A percentile compares a stretch with the other conserved stretches of the same genome.
Conservation (phyloP, 2,329 filamentous ascomycete species). For the Exophiala sideris region DNA sequence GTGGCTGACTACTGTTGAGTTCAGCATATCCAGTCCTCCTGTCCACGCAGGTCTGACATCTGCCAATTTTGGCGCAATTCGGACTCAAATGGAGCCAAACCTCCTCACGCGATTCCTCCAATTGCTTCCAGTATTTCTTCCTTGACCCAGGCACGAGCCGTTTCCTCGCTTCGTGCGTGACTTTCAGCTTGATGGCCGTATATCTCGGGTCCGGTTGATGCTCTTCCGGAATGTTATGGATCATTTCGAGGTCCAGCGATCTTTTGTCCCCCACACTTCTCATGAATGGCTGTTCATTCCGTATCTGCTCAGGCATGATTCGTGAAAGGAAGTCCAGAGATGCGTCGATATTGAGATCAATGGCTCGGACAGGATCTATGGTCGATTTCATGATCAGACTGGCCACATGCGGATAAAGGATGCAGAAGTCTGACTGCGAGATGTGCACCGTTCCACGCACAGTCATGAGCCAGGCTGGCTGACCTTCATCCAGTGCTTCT, state of each 20-base stretch:
- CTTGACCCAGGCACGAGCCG: constrained; percentile 17
- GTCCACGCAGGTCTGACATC: constrained; percentile 12
- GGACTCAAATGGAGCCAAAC: constrained; percentile 27
- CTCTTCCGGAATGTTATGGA: constrained; percentile 50
- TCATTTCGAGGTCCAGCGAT: constrained; percentile 44
- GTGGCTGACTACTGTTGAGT: too few species aligned
- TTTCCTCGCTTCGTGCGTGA: constrained; percentile 50
- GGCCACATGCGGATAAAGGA: constrained; percentile 60
- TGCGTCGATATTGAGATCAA: constrained; percentile 62
- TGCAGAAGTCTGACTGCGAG: constrained; percentile 63
- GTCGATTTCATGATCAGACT: constrained; percentile 60
- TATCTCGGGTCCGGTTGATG: constrained; percentile 58
- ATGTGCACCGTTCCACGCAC: constrained; percentile 62
- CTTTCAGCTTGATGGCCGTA: constrained; percentile 56
- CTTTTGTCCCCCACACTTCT: constrained; percentile 52
- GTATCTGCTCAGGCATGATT: constrained; percentile 32
- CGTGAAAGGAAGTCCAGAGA: constrained; percentile 60
- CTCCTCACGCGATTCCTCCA: constrained; percentile 13
- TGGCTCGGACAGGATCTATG: constrained; percentile 60
- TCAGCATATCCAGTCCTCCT: not conserved
- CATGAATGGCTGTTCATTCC: constrained; percentile 45
- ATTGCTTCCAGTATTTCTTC: constrained; percentile 19
- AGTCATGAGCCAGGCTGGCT: constrained; percentile 51
- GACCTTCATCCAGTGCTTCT: constrained; percentile 51
- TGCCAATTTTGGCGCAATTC: constrained; percentile 3